phyloP scores from a whole-genome alignment of 768 basidiomycete genomes.

The Rhodotorula sphaerocarpa region DNA sequence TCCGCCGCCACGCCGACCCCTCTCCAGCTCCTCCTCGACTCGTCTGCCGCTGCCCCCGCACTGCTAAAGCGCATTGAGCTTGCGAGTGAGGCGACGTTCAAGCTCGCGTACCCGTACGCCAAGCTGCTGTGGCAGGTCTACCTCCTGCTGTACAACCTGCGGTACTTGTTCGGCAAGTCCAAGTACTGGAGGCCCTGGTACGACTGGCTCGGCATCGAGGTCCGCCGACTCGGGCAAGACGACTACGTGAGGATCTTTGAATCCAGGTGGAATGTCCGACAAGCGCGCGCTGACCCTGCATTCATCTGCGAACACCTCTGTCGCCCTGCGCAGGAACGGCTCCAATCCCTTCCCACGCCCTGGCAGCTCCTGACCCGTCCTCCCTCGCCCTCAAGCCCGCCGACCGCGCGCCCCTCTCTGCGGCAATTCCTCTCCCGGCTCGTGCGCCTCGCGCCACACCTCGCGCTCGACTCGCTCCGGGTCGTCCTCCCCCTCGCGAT shows the following conservation, averaged over 20 bases:
- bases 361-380: slow-evolving; percentile 6
- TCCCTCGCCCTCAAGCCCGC: slow-evolving; percentile 18
- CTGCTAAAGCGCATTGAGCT: slow-evolving; percentile 1
- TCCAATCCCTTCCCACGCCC: slow-evolving; percentile 10
- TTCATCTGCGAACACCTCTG: no score
- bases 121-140: slow-evolving; percentile 72
- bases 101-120: slow-evolving; percentile 68
- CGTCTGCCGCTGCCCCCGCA: not conserved
- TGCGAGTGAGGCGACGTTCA: slow-evolving; percentile 51
- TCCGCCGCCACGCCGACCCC: not conserved
- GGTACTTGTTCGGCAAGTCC: slow-evolving; percentile 80
- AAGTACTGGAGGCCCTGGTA: slow-evolving; percentile 88
- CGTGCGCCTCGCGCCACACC: slow-evolving; percentile 5
- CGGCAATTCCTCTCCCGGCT: slow-evolving; percentile 20
- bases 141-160: slow-evolving; percentile 72
- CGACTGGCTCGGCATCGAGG: slow-evolving; percentile 69
- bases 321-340: slow-evolving; percentile 26
- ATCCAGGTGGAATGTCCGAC: no score
- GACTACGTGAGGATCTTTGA: slow-evolving; percentile 52
- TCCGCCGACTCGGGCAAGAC: slow-evolving; percentile 67
- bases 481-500: slow-evolving; percentile 73
- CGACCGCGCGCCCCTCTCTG: slow-evolving; percentile 28
- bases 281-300: no score
- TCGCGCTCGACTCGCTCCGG: slow-evolving; percentile 46
- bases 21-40: slow-evolving; percentile 8